Percentiles rank a stretch among this genome's conserved stretches.
These are phyloP conservation scores for Sclerotinia sclerotiorum DNA, from an alignment of 2,329 filamentous ascomycete species.

Conservation along the genomic window DNA sequence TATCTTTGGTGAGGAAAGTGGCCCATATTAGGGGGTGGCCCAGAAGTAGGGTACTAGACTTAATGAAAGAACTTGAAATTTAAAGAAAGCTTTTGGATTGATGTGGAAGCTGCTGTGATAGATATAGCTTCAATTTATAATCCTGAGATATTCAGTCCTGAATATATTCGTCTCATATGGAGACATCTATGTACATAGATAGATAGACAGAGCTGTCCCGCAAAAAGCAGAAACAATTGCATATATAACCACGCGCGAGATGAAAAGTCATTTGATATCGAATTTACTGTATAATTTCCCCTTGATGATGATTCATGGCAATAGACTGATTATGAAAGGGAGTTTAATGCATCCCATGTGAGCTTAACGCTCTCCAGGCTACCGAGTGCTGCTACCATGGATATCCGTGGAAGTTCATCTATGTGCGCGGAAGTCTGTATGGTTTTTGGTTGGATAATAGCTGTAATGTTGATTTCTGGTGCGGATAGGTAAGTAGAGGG, in stretches of 20 bases:
- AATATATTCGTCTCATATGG: background rate
- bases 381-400: background rate
- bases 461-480: background rate
- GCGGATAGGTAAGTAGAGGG: constrained; percentile 1
- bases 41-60: no score
- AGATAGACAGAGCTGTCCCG: background rate
- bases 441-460: background rate
- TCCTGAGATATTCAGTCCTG: background rate
- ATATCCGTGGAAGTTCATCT: constrained; percentile 3
- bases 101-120: background rate
- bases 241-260: background rate
- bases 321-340: no score
- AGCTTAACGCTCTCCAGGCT: background rate
- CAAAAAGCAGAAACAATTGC: background rate
- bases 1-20: no score
- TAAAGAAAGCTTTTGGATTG: constrained; percentile 35
- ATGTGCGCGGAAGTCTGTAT: background rate
- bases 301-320: constrained; percentile 25
- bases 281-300: constrained; percentile 17
- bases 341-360: background rate
- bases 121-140: background rate
- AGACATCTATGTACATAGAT: background rate
- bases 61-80: constrained; percentile 39
- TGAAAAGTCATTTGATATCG: background rate
- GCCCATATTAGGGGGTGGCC: no score